Base-by-base conservation (phyloP, 768 basidiomycete species). In the Boletus vermiculosoides region DNA sequence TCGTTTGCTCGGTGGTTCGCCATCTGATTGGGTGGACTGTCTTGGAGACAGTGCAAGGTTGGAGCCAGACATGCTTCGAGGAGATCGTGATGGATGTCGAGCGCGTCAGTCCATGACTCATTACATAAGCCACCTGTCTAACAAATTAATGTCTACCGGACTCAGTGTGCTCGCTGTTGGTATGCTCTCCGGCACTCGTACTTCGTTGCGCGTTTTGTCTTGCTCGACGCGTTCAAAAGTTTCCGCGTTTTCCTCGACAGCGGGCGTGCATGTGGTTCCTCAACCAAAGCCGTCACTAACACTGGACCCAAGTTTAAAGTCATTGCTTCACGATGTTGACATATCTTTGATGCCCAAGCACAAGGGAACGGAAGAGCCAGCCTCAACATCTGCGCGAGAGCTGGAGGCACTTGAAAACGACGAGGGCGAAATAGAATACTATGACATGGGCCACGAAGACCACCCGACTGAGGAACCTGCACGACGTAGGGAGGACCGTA, bases 251-350 rank as follows among this genome's bases (percentile, higher is more conserved):
- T 72, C 72, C 18, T 74, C 78, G 9, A 72, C 71, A 39, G 58
- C 73, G 10, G 55, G 58, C 40, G 48, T 58, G 12, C 57, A 66
- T 31, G 70, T 67, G n/a, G 56, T 45, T 8, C 25, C 69, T 40
- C 78, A 80, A 45, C 80, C 83, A n/a, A 88, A 86, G 62, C 77
- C 82, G 5, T 76, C 83, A 33, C 64, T 90, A 10, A 71, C 84
- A 44, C 74, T 92, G 37, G 90, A 92, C 67, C 81, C 90, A 10
- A 81, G 81, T 34, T 74, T 89, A 56, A 78, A 78, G 63, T 76
- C 79, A 8, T 73, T 92, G 39, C 74, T 92, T 45, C 75, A 78
- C 55, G 88, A 88, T 71, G 79, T 85, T 3, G 89, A 89, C 60
- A 81, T 87, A 59, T 85, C 88, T 10, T 72, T 90, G 18, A 66